These are phyloP conservation scores for Ehretia macrophylla DNA, from an alignment of 257 asterid genomes.

Conservation along the genomic window DNA sequence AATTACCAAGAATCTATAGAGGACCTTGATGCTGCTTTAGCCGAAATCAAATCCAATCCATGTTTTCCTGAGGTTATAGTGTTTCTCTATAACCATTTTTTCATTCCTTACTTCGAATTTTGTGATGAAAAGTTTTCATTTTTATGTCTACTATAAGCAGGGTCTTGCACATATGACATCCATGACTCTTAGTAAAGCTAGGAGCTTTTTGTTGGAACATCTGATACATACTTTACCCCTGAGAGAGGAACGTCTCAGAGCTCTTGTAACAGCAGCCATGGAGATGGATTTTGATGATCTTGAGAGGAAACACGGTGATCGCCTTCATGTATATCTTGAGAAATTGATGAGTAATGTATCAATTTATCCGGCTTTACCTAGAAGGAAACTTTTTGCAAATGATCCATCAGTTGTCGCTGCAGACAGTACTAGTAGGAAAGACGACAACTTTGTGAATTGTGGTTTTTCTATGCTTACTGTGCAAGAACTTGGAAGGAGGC, in stretches of 20 bases:
- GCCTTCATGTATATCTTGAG: conserved; percentile 34
- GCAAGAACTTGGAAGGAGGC: conserved; percentile 48
- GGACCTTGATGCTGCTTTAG: conserved; percentile 56
- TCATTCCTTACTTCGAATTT: not conserved
- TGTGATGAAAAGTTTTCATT: not conserved
- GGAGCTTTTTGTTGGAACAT: conserved; percentile 38
- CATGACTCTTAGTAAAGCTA: conserved; percentile 40
- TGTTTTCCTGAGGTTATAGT: conserved; percentile 54
- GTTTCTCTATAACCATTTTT: not conserved
- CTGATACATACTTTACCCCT: conserved; percentile 53
- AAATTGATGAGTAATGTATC: conserved; percentile 25
- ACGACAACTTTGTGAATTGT: conserved; percentile 20
- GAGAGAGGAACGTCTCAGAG: conserved; percentile 63
- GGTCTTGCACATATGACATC: conserved; percentile 54
- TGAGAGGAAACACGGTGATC: conserved; percentile 27
- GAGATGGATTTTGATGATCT: conserved; percentile 51
- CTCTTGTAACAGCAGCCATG: conserved; percentile 42
- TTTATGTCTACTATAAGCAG: conserved; percentile 30
- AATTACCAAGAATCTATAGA: conserved; percentile 45
- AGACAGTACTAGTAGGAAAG: conserved; percentile 16
- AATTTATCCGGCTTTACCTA: conserved; percentile 12
- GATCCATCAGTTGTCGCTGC: conserved; percentile 15
- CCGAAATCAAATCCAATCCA: conserved; percentile 37
- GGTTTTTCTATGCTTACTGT: conserved; percentile 36
- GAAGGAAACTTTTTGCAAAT: conserved; percentile 15